Conservation (phyloP, 2,329 filamentous ascomycete genomes). For the Cladophialophora exuberans region DNA sequence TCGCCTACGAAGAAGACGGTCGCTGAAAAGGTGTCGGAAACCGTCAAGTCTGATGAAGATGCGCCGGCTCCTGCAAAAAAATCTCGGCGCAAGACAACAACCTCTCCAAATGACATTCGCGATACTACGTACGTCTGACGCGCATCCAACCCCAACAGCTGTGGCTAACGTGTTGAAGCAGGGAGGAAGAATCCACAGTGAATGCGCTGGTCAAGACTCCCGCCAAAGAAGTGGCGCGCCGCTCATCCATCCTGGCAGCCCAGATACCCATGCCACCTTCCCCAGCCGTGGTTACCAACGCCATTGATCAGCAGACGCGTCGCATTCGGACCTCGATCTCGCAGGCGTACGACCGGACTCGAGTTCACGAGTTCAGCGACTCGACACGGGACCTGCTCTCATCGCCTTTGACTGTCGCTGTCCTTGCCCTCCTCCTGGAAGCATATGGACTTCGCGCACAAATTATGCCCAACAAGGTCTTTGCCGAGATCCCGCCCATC, state of each 20-base stretch:
- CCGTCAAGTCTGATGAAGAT: conserved; percentile 44
- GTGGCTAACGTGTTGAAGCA: conserved; percentile 18
- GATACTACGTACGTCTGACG: conserved; percentile 38
- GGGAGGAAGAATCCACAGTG: conserved; percentile 27
- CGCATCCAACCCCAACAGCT: conserved; percentile 32
- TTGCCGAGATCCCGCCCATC: conserved; percentile 68
- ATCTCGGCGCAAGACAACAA: conserved; percentile 32
- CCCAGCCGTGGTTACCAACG: conserved; percentile 74
- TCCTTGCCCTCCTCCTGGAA: conserved; percentile 70
- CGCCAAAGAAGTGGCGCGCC: conserved; percentile 45
- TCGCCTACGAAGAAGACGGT: conserved; percentile 63
- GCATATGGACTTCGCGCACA: conserved; percentile 69
- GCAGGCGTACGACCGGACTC: conserved; percentile 60
- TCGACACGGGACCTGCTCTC: conserved; percentile 71
- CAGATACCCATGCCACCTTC: conserved; percentile 78
- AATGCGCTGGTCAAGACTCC: conserved; percentile 32
- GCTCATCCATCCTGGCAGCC: conserved; percentile 46
- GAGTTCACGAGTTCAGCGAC: conserved; percentile 68
- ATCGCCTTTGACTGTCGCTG: conserved; percentile 72
- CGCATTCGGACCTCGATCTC: conserved; percentile 66
- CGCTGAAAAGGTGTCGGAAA: conserved; percentile 40
- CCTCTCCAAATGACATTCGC: conserved; percentile 31
- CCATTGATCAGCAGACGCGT: conserved; percentile 67
- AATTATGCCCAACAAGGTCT: conserved; percentile 73
- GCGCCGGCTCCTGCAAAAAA: conserved; percentile 39